Percentiles rank a stretch among this genome's conserved stretches.
These are phyloP conservation scores for Podospora pseudocomata DNA, from an alignment of 495 filamentous ascomycete species.

Conservation along the genomic window DNA sequence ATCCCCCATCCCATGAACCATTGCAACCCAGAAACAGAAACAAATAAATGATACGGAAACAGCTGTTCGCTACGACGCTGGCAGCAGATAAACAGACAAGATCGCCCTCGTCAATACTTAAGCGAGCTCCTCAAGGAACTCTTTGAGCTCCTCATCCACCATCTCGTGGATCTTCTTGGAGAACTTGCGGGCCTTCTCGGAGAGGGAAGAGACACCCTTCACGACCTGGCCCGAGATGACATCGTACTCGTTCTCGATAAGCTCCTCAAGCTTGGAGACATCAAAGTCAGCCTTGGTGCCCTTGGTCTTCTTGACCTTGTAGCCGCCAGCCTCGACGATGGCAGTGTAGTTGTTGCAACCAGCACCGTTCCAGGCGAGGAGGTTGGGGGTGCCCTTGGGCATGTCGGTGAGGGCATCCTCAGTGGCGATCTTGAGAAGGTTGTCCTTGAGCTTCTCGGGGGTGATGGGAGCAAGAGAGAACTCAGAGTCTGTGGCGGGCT, in stretches of 20 bases:
- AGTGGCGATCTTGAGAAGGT: constrained; percentile 80
- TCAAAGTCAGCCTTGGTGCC: constrained; percentile 27
- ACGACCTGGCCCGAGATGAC: constrained; percentile 53
- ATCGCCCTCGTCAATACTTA: constrained; percentile 26
- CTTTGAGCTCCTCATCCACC: constrained; percentile 63
- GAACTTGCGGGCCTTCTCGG: constrained; percentile 46
- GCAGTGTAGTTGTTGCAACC: constrained; percentile 84
- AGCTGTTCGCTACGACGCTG: constrained; percentile 17
- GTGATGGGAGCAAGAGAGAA: constrained; percentile 87
- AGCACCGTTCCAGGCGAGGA: constrained; percentile 99
- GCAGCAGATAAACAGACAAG: background rate
- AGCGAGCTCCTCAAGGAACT: constrained; percentile 61
- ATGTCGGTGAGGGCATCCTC: constrained; percentile 76
- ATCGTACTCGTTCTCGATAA: constrained; percentile 56
- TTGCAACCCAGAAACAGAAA: constrained; percentile 15
- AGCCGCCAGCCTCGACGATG: constrained; percentile 70
- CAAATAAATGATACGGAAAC: constrained; percentile 4
- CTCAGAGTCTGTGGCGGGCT: constrained; percentile 81
- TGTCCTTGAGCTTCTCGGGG: constrained; percentile 89
- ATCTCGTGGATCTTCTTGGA: constrained; percentile 53
- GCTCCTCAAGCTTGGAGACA: constrained; percentile 55
- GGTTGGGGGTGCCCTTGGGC: constrained; percentile 72
- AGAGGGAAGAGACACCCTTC: constrained; percentile 43
- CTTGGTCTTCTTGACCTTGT: constrained; percentile 41
- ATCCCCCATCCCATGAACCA: constrained; percentile 24